Percentiles rank a stretch among this genome's conserved stretches.
Conservation (phyloP, 164 flowering plant species). For the Chloranthus sessilifolius region DNA sequence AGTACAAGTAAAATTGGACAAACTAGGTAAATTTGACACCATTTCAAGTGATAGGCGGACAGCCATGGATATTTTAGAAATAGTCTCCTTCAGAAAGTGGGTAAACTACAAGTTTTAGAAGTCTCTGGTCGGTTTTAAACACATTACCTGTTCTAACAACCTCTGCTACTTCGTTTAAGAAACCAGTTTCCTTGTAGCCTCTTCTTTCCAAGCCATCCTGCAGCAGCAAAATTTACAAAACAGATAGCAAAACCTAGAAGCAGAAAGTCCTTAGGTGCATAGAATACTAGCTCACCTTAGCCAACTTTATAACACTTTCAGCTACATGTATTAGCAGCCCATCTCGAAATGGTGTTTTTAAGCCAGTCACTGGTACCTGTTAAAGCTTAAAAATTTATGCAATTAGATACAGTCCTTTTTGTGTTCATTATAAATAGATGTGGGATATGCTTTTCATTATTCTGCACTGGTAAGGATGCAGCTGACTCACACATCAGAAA, state of each 20-base stretch:
- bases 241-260: too few relatives aligned
- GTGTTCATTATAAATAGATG: too few relatives aligned
- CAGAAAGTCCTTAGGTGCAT: background rate
- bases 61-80: background rate
- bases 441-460: too few relatives aligned
- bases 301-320: conserved; percentile 71
- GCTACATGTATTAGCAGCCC: conserved; percentile 83
- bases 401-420: too few relatives aligned
- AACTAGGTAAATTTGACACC: too few relatives aligned
- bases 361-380: conserved; percentile 81
- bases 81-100: background rate
- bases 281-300: conserved; percentile 48
- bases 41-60: background rate
- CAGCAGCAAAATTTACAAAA: conserved; percentile 2
- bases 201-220: conserved; percentile 97
- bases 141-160: conserved; percentile 78
- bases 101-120: too few relatives aligned
- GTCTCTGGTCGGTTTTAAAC: background rate
- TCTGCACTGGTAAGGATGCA: too few relatives aligned
- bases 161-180: conserved; percentile 78
- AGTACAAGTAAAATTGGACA: too few relatives aligned
- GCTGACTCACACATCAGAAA: too few relatives aligned
- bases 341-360: conserved; percentile 91
- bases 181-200: conserved; percentile 89
- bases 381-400: background rate